Base-by-base conservation (phyloP, 2,329 filamentous ascomycete genomes). In the Epichloe glyceriae region DNA sequence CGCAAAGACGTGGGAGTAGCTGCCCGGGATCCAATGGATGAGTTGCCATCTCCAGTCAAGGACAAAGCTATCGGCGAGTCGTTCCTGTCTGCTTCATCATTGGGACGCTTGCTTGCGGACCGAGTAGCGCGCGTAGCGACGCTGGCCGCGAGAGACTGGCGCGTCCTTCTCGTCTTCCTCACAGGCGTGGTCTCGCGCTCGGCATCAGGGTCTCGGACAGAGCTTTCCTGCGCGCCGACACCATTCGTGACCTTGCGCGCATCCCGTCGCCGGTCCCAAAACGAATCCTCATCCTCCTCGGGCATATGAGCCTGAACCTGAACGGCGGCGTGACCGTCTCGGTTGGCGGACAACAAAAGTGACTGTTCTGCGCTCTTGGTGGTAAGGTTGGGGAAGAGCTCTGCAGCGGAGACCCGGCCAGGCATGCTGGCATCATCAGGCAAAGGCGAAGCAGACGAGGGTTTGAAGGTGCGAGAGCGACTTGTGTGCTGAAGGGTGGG, bases 1-100 rank as follows among this genome's bases (percentile, higher is more conserved):
- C 76, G 76, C 50, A 74, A 69, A 42, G 74, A 69, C 50, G 67
- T 71, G 6, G 81, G 82, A 34, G 82, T 85, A 50, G 72, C 77
- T 51, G 79, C 78, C 57, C 81, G 77, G 34, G 80, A 83, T 56
- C 69, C 73, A 45, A 71, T 67, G 60, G 71, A 54, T 63, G 72
- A 64, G 66, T 72, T 63, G 60, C 66, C 61, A 43, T 75, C 72
- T n/a, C 67, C 67, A 50, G 71, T 68, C 57, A 76, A 73, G 44
- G 71, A 73, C 49, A 72, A 68, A 15, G 72, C 64, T 15, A 72
- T 72, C 2, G 79, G 78, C 45, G 79, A 82, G 52, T 69, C 68
- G 52, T 70, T 67, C 46, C 72, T 70, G 50, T 82, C 78, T 15
- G 71, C 62, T 52, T 80, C 76, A 55, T 82, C 77, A 62, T 75